Percentiles rank a stretch among this genome's conserved stretches.
Conservation (phyloP, 1,284 basidiomycete species). For the Tylopilus sp. region DNA sequence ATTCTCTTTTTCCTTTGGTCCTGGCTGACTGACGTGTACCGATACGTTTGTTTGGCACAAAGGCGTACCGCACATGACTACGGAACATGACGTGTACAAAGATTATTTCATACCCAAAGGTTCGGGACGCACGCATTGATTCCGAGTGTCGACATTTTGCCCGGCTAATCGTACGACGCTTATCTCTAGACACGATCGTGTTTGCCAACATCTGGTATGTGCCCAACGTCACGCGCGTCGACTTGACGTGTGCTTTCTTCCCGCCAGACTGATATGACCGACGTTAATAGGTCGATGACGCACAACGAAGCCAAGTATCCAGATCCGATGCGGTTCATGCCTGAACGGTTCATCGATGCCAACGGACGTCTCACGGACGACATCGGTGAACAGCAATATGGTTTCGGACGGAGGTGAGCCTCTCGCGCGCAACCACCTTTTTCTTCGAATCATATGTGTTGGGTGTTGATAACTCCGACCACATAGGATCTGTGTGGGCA, state of each 20-base stretch:
- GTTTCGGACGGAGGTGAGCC: constrained; percentile 38
- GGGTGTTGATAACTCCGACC: not conserved
- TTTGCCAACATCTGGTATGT: constrained; percentile 22
- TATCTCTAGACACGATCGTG: constrained; percentile 11
- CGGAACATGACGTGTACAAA: constrained; percentile 15
- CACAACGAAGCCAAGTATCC: constrained; percentile 26
- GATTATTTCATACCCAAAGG: constrained; percentile 23
- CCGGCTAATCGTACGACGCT: not conserved
- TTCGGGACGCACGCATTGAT: not conserved
- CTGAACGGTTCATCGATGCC: constrained; percentile 29
- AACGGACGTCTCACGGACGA: constrained; percentile 28
- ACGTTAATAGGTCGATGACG: constrained; percentile 23
- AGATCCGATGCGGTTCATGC: constrained; percentile 33
- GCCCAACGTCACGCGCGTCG: not conserved
- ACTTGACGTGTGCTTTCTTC: not conserved
- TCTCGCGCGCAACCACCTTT: not conserved
- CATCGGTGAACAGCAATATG: constrained; percentile 38
- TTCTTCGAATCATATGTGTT: not conserved
- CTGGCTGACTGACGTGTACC: not conserved
- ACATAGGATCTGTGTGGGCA: constrained; percentile 43
- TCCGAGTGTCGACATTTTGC: not conserved
- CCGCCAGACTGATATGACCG: not conserved
- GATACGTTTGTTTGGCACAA: not conserved
- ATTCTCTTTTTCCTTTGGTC: not conserved
- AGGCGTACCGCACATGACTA: constrained; percentile 16